A percentile compares a stretch with the other conserved stretches of the same genome.
phyloP scores from a whole-genome alignment of 2,329 filamentous ascomycete genomes.

The Raffaelea ambrosiae region DNA sequence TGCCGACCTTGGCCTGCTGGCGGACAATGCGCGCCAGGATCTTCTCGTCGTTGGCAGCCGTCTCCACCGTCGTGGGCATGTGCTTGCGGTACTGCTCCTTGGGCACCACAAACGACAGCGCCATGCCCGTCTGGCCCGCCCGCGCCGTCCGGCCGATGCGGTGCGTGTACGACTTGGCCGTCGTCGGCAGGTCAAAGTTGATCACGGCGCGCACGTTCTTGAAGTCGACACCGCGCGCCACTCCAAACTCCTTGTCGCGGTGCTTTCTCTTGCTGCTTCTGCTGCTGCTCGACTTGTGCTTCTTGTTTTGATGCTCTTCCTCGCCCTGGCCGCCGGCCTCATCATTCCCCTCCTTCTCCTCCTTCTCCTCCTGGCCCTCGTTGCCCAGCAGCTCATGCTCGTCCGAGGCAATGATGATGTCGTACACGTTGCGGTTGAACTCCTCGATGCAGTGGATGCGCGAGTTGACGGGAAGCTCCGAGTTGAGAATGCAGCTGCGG shows the following conservation, averaged over 20 bases:
- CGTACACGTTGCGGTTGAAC: slow-evolving; percentile 94
- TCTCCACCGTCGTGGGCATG: slow-evolving; percentile 70
- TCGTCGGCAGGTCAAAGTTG: slow-evolving; percentile 90
- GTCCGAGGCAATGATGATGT: slow-evolving; percentile 94
- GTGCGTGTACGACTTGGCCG: slow-evolving; percentile 91
- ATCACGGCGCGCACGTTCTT: slow-evolving; percentile 89
- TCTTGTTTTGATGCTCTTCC: slow-evolving; percentile 47
- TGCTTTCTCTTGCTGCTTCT: slow-evolving; percentile 41
- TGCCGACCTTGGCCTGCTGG: slow-evolving; percentile 71
- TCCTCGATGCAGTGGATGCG: slow-evolving; percentile 92
- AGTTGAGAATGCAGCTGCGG: slow-evolving; percentile 87
- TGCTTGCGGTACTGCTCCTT: slow-evolving; percentile 78
- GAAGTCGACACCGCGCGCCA: slow-evolving; percentile 96
- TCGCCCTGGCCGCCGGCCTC: slow-evolving; percentile 14
- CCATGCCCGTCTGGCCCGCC: slow-evolving; percentile 86
- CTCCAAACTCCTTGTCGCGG: slow-evolving; percentile 78
- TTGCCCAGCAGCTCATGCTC: slow-evolving; percentile 25
- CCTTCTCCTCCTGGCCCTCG: slow-evolving; percentile 31
- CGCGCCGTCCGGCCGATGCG: slow-evolving; percentile 89
- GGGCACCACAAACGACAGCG: slow-evolving; percentile 89
- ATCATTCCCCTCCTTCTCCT: slow-evolving; percentile 14
- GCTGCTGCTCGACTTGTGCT: slow-evolving; percentile 42
- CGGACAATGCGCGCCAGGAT: slow-evolving; percentile 71
- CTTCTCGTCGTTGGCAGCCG: slow-evolving; percentile 75
- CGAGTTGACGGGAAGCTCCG: slow-evolving; percentile 86